These are phyloP conservation scores for Geranomyces variabilis DNA, from an alignment of 192 early-diverging fungal genomes.

Conservation along the genomic window DNA sequence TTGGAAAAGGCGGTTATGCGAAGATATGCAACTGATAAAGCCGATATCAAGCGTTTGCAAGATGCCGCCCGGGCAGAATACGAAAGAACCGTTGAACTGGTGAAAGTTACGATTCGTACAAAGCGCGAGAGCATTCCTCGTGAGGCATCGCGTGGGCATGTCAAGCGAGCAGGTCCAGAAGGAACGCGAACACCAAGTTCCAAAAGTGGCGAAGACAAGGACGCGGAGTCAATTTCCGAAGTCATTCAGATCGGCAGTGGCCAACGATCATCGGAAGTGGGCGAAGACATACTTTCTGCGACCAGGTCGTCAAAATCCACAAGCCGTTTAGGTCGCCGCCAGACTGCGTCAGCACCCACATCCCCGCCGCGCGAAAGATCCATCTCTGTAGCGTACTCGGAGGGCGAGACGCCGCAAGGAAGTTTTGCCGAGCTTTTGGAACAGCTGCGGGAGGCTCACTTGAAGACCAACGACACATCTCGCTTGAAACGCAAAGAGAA, in stretches of 20 bases:
- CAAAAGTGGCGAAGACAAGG: background rate
- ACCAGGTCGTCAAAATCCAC: no score
- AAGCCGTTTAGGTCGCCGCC: no score
- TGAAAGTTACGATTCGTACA: background rate
- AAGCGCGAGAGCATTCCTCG: no score
- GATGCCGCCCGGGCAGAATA: background rate
- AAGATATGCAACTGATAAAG: slow-evolving; percentile 4
- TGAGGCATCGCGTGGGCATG: no score
- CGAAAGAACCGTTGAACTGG: background rate
- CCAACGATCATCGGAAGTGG: background rate
- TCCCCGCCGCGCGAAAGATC: no score
- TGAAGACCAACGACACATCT: background rate
- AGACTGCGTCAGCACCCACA: no score
- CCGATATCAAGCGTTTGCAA: slow-evolving; percentile 8
- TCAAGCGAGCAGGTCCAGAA: no score
- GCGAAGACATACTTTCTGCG: background rate
- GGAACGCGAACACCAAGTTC: no score
- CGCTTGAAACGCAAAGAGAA: slow-evolving; percentile 14
- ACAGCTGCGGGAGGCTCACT: slow-evolving; percentile 1
- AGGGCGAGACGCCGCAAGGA: background rate
- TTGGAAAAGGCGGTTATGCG: slow-evolving; percentile 8
- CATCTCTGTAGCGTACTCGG: background rate
- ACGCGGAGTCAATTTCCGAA: background rate
- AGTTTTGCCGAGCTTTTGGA: slow-evolving; percentile 14
- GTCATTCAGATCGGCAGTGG: background rate